phyloP scores from a whole-genome alignment of 495 filamentous ascomycete genomes.

The Tuber melanosporum region DNA sequence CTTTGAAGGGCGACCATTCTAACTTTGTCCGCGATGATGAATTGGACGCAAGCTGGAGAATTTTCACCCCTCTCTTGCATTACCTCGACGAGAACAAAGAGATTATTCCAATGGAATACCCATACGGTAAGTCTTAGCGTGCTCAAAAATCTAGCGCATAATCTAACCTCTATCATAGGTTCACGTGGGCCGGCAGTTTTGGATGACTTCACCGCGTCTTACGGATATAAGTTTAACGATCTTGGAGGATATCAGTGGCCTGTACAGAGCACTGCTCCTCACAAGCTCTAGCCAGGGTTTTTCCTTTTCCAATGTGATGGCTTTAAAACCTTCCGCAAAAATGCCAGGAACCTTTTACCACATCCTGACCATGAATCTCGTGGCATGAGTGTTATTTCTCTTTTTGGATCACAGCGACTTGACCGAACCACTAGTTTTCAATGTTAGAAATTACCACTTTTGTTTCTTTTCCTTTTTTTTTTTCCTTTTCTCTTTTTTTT shows the following conservation, averaged over 20 bases:
- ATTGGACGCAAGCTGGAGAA: constrained; percentile 95
- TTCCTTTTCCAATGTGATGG: neutral
- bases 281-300: constrained; percentile 58
- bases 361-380: neutral
- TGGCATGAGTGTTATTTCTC: neutral
- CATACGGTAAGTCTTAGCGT: constrained; percentile 72
- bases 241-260: constrained; percentile 95
- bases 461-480: neutral
- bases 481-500: neutral
- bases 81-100: constrained; percentile 99
- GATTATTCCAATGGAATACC: constrained; percentile 99
- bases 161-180: constrained; percentile 50
- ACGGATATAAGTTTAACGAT: constrained; percentile 98
- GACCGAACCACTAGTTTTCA: neutral
- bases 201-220: constrained; percentile 96
- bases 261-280: constrained; percentile 56
- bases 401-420: constrained; percentile 5
- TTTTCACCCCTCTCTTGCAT: constrained; percentile 94
- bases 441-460: constrained; percentile 5
- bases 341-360: neutral
- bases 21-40: constrained; percentile 99
- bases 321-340: neutral
- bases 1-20: constrained; percentile 96
- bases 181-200: constrained; percentile 93
- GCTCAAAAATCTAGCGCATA: constrained; percentile 14